These are phyloP conservation scores for Dioscorea zingiberensis DNA, from an alignment of 106 monocot genomes.

Conservation along the genomic window DNA sequence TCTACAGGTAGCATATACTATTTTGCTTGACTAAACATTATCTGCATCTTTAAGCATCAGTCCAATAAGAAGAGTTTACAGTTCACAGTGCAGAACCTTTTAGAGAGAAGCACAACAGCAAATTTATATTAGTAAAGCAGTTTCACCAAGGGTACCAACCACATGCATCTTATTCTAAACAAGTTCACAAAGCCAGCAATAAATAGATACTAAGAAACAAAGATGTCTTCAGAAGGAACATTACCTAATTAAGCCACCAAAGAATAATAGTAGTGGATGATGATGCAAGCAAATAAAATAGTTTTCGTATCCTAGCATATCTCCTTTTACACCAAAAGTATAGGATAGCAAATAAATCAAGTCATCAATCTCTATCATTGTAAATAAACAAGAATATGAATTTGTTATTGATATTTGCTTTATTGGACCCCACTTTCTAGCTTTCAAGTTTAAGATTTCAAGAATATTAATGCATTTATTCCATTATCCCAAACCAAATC, in stretches of 20 bases:
- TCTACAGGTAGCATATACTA: constrained; percentile 2
- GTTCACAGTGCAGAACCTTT: constrained; percentile 1
- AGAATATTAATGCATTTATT: background rate
- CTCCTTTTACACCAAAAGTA: constrained; percentile 18
- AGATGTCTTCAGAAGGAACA: constrained; percentile 1
- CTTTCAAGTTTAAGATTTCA: background rate
- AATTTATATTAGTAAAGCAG: background rate
- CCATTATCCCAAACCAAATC: constrained; percentile 9
- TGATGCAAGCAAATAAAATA: constrained; percentile 23
- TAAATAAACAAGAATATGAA: constrained; percentile 6
- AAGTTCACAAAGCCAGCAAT: background rate
- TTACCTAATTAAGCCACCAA: constrained; percentile 20
- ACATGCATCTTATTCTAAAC: background rate
- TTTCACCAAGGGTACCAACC: background rate
- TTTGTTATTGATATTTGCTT: constrained; percentile 6
- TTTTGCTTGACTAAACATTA: constrained; percentile 1
- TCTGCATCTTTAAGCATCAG: constrained; percentile 1
- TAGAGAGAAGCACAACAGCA: background rate
- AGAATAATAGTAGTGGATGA: constrained; percentile 28
- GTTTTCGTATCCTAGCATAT: constrained; percentile 27
- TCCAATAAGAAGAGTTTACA: constrained; percentile 4
- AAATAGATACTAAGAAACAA: background rate
- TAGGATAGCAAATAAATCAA: constrained; percentile 12
- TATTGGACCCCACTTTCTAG: constrained; percentile 18
- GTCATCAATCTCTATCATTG: constrained; percentile 17